Evolutionary conservation across 331 rosid genomes (phyloP).

Genomic region (Malus hybrid): DNA sequence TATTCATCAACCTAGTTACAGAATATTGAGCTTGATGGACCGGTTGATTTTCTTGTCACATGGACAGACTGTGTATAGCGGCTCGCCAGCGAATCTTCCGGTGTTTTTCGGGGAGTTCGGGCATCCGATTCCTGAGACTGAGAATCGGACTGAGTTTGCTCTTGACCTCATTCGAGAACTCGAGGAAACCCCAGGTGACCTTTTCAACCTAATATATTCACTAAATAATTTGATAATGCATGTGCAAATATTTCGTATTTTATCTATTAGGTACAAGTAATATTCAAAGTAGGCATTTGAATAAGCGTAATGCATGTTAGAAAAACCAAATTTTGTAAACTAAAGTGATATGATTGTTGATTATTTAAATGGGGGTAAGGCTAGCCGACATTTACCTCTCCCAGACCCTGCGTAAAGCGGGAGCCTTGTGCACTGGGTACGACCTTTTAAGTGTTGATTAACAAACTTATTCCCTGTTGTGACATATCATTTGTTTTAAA

Average conservation of each 20-base stretch:
- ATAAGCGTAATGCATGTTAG: not conserved
- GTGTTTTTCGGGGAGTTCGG: slow-evolving; percentile 57
- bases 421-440: no score
- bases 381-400: no score
- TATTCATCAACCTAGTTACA: slow-evolving; percentile 81
- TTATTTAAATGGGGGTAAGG: fast-evolving
- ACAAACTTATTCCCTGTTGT: no score
- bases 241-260: not conserved
- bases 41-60: slow-evolving; percentile 73
- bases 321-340: no score
- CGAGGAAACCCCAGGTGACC: slow-evolving; percentile 41
- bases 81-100: slow-evolving; percentile 45
- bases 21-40: slow-evolving; percentile 66
- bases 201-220: not conserved
- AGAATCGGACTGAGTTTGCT: slow-evolving; percentile 75
- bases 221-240: not conserved
- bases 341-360: no score
- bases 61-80: slow-evolving; percentile 72
- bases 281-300: not conserved
- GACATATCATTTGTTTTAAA: no score
- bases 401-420: no score
- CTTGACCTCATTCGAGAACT: slow-evolving; percentile 72
- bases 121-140: slow-evolving; percentile 72
- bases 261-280: not conserved
- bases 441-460: no score